phyloP scores from a whole-genome alignment of 805 yeast species.

The Candida ortonii region DNA sequence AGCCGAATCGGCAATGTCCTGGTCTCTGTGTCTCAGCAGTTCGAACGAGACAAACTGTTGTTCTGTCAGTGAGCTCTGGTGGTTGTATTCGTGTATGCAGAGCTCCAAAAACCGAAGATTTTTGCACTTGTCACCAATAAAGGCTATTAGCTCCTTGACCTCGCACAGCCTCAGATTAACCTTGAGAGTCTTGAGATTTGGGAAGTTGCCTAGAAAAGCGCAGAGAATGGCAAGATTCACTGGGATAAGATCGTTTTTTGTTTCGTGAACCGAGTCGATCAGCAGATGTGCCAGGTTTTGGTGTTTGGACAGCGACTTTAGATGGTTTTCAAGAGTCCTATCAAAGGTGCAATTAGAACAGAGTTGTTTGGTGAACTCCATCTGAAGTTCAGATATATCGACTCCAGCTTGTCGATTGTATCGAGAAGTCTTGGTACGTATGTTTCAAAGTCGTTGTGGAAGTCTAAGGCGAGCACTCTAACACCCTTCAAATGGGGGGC shows the following conservation, averaged over 20 bases:
- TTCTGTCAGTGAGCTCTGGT: constrained; percentile 8
- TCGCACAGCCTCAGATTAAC: constrained; percentile 16
- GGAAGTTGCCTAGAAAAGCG: constrained; percentile 11
- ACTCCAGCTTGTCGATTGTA: constrained; percentile 12
- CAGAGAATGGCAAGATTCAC: constrained; percentile 7
- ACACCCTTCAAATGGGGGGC: constrained; percentile 14
- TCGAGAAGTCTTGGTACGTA: constrained; percentile 15
- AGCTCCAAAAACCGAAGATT: constrained; percentile 20
- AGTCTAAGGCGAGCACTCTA: constrained; percentile 18
- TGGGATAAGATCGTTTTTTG: constrained; percentile 10
- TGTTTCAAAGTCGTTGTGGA: constrained; percentile 20
- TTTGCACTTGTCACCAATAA: constrained; percentile 3
- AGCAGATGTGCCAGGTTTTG: constrained; percentile 16
- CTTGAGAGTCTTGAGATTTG: constrained; percentile 17
- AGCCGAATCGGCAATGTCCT: not conserved
- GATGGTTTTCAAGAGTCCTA: constrained; percentile 6
- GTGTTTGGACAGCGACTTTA: constrained; percentile 15
- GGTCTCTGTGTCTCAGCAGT: constrained; percentile 5
- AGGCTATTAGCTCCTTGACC: constrained; percentile 8
- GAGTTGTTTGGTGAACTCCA: constrained; percentile 18
- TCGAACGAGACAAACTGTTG: constrained; percentile 16
- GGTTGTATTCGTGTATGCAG: constrained; percentile 19
- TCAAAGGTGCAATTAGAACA: constrained; percentile 6
- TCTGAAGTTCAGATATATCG: constrained; percentile 20
- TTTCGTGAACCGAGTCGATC: constrained; percentile 23